Base-by-base conservation (phyloP, 2,329 filamentous ascomycete genomes). In the Scytalidium lignicola region DNA sequence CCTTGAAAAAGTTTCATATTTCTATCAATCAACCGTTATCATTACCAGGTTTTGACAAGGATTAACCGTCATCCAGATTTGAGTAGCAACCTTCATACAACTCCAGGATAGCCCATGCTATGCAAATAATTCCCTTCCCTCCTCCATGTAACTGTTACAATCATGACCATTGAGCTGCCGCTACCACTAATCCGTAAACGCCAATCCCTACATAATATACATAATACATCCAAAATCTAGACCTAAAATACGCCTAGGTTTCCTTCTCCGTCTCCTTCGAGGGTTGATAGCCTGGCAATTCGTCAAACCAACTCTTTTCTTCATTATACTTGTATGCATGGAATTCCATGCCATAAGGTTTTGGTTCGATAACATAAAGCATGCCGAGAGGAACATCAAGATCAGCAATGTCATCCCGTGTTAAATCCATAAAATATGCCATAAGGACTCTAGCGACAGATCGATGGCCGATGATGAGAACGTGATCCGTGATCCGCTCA, bases 341-440 rank as follows among this genome's bases (percentile, higher is more conserved):
- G 73, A 97, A 96, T 53, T 96, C 92, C 51, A 96, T 91, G 13
- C 93, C 93, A 58, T 99, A 99, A 1, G 93, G 93, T 75, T 96
- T 96, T 28, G 93, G 93, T 69, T 99, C 92, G 43, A 99, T 86
- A 58, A 90, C 88, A 67, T 95, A 99, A 7, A 96, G 76, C 75
- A 96, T 91, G 17, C 93, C 93, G 44, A 99, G 74, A 0, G 93
- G 93, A 42, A 96, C 88, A 63, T 97, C 92, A 53, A 99, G 79
- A 60, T 96, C 90, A 12, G 93, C 92, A 53, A 99, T 95, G 62
- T 96, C 88, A 55, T 96, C 85, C 29, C 91, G 79, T 44, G 88
- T 90, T 47, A 97, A 75, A 51, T 95, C 91, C 74, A 93, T 90
- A 70, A 99, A 99, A 69, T 99, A 99, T 1, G 92, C 91, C 69